Base-by-base conservation (phyloP, 345 rosid species). In the Trapa incisa region DNA sequence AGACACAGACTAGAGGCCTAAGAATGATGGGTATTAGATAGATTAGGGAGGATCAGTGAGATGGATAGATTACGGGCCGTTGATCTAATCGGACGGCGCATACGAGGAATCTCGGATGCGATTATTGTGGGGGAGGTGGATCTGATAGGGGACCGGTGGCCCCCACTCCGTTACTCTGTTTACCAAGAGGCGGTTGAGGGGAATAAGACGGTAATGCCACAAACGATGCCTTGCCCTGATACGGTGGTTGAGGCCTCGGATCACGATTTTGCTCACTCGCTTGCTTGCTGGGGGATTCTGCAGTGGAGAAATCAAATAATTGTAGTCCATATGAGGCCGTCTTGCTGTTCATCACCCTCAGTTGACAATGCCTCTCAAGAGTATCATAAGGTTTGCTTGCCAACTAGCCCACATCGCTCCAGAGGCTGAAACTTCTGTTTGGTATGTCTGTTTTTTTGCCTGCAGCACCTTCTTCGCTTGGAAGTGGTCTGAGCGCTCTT, bases 401-500 rank as follows among this genome's bases (percentile, higher is more conserved):
- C 5, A 35, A 8, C 11, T 32, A 32, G 37, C 29, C 29, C 29
- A 22, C 29, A 22, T 22, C 29, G 29, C 5, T 58, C 63, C 63
- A 58, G 0, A 33, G 16, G 29, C 29, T 22, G 29, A 22, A 22
- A 29, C 37, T 7, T 38, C 15, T 35, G 37, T 12, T 8, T 10
- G 29, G 1, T 9, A 15, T 8, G 4, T 41, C 2, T 41, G 4
- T 41, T 8, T 41, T 37, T 63, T 14, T 22, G 29, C 29, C 38
- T 77, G 89, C 48, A 91, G 92, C 67, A 83, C 88, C 72, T 79
- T 86, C 82, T 82, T 89, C 65, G 83, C 89, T 75, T 81, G 77
- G 67, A 92, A 92, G 74, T 75, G 88, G 78, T 68, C 69, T 1
- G 82, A 29, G 1, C 82, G 78, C 65, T 84, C 93, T 64, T 71